Base-by-base conservation (phyloP, 148 eudicot species). In the Camellia japonica region DNA sequence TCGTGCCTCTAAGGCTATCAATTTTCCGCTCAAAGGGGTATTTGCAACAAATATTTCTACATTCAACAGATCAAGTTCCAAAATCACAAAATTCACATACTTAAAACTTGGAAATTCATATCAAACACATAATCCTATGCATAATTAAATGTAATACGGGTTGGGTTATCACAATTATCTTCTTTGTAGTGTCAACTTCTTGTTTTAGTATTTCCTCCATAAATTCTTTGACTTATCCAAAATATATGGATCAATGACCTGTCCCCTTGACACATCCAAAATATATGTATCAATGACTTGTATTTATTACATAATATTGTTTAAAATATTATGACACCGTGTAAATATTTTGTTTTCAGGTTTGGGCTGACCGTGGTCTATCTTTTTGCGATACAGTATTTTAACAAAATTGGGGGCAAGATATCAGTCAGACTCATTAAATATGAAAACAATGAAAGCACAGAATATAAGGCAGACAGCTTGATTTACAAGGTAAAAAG, bases 401-500 rank as follows among this genome's bases (percentile, higher is more conserved):
- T 93, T 78, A 93, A 92, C n/a, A 90, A 80, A 80, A 82, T 90
- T 73, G 97, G 99, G 67, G 99, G 97, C 7, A 92, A 85, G 84
- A 75, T 93, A 69, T 87, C 99, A 18, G 99, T 92, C 82, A 87
- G 87, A 81, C 97, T 96, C 81, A 89, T 92, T 49, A 90, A 90
- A 75, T 77, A 85, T 82, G 99, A 96, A 82, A 90, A 87, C 38
- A 84, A 75, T 67, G 92, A 93, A 68, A 88, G 82, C 84, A 84
- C 77, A 71, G 99, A 96, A 83, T 87, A 88, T 82, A 88, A 86
- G 72, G 97, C 98, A 55, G 89, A 92, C 84, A 96, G 99, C 84
- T 85, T 93, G 88, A 83, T 96, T 73, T 96, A 96, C 88, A 96
- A 96, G 99, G 99, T 94, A 70, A 79, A 69, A 9, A 71, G 10